Conservation (phyloP, 345 rosid species). For the Gossypium longicalyx region DNA sequence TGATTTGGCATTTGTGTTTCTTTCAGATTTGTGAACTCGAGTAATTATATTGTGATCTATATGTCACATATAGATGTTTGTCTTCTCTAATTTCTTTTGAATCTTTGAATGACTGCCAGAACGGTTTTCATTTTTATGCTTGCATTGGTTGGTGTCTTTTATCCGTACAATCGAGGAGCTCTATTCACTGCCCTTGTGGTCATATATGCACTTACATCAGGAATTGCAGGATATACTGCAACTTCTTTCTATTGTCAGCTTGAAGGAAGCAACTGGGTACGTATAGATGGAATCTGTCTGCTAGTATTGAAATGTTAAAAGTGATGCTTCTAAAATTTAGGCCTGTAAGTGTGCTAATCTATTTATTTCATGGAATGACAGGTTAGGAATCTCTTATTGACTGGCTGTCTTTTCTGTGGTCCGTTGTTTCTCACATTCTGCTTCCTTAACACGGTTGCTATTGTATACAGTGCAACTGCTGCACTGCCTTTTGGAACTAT, state of each 20-base stretch:
- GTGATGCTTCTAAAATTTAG: not conserved
- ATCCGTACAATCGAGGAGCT: conserved; percentile 91
- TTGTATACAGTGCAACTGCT: conserved; percentile 76
- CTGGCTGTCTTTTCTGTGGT: conserved; percentile 86
- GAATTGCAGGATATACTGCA: conserved; percentile 80
- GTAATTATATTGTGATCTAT: conserved; percentile 4
- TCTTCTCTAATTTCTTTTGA: not conserved
- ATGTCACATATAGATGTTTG: not conserved
- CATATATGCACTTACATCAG: conserved; percentile 84
- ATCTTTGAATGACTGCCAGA: conserved; percentile 31
- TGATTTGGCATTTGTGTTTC: not conserved
- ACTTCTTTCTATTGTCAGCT: conserved; percentile 85
- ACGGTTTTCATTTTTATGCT: conserved; percentile 78
- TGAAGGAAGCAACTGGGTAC: conserved; percentile 84
- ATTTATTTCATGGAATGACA: conserved; percentile 21
- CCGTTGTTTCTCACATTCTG: conserved; percentile 83
- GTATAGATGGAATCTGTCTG: conserved; percentile 18
- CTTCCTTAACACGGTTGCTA: conserved; percentile 84
- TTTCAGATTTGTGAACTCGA: not conserved
- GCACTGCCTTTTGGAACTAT: conserved; percentile 87
- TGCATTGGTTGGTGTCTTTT: conserved; percentile 75
- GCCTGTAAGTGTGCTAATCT: conserved; percentile 3
- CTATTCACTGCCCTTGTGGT: conserved; percentile 82
- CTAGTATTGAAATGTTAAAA: not conserved
- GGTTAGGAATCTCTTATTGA: conserved; percentile 77